A percentile compares a stretch with the other conserved stretches of the same genome.
These are phyloP conservation scores for Pinus albicaulis DNA, from an alignment of 75 land plant genomes.

Conservation along the genomic window DNA sequence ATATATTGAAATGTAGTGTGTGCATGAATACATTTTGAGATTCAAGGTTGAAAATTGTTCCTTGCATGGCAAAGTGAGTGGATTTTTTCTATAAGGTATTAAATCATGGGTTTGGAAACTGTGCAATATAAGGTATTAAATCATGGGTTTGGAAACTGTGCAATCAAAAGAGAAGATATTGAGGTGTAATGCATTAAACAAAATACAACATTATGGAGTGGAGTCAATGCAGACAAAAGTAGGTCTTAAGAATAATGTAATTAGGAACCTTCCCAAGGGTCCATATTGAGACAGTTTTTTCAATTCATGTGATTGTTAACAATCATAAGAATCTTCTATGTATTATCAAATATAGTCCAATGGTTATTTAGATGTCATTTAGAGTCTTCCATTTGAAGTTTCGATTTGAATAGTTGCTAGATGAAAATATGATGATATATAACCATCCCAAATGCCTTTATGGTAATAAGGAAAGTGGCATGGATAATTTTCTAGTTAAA, in stretches of 20 bases:
- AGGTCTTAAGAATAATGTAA: conserved; percentile 90
- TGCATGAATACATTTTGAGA: not conserved
- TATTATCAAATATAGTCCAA: no score
- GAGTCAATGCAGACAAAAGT: conserved; percentile 81
- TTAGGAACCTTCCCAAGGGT: conserved; percentile 85
- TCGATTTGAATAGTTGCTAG: no score
- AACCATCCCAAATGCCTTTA: no score
- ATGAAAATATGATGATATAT: no score
- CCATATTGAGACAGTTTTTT: conserved; percentile 30
- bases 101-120: conserved; percentile 91
- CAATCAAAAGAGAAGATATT: conserved; percentile 51
- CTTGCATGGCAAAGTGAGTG: not conserved
- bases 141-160: not conserved
- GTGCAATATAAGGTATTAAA: no score
- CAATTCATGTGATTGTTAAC: no score
- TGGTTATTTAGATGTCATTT: no score
- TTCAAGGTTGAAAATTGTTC: not conserved
- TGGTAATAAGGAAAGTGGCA: no score
- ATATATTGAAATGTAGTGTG: not conserved
- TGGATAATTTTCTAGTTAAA: no score
- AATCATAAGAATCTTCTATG: no score
- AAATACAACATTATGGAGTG: conserved; percentile 52
- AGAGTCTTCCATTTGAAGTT: no score
- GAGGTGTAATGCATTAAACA: conserved; percentile 60
- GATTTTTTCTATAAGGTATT: conserved; percentile 59